Evolutionary conservation across 1,284 basidiomycete genomes (phyloP), one percentile per base, ranked within the genome.

Genomic region (Macrocystidia cucumis): DNA sequence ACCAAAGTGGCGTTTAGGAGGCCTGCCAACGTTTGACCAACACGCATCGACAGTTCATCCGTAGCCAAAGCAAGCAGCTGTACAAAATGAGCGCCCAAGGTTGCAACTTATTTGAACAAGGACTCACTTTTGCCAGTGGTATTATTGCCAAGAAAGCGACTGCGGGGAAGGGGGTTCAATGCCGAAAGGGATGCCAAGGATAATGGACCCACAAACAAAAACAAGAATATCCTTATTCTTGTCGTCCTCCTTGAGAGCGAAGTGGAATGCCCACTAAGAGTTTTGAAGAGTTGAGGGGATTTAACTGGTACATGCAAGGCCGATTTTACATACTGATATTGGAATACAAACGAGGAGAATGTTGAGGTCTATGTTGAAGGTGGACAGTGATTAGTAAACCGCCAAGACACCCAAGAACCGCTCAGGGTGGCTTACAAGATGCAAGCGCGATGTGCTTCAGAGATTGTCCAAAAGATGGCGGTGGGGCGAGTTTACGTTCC

Each of bases 21-120:
- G 40, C 88, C 89, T 4, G 85, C 89, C 3, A 93, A 60, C 0
- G 90, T 91, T 59, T 92, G 87, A 2, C 90, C 83, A 1, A 87
- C 76, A 21, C 82, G 78, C 42, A 92, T 50, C 1, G 90, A 88
- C 4, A 92, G 56, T 48, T 93, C 86, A 46, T 93, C 91, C 0
- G 91, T 95, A 0, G 86, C 87, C 53, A 90, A 90, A 1, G 83
- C 85, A 3, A 95, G 70, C 3, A 93, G 60, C 69, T 89, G n/a
- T n/a, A 58, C 18, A 26, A 20, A 5, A 21, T 34, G n/a, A n/a
- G n/a, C n/a, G n/a, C n/a, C n/a, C n/a, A n/a, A n/a, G n/a, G n/a
- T n/a, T n/a, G n/a, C n/a, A n/a, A n/a, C n/a, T n/a, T n/a, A n/a
- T n/a, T n/a, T n/a, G n/a, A n/a, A n/a, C n/a, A 17, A 23, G 5